Evolutionary conservation across 1,284 basidiomycete genomes (phyloP), one percentile per base, ranked within the genome.

Genomic region (Cutaneotrichosporon cutaneum): DNA sequence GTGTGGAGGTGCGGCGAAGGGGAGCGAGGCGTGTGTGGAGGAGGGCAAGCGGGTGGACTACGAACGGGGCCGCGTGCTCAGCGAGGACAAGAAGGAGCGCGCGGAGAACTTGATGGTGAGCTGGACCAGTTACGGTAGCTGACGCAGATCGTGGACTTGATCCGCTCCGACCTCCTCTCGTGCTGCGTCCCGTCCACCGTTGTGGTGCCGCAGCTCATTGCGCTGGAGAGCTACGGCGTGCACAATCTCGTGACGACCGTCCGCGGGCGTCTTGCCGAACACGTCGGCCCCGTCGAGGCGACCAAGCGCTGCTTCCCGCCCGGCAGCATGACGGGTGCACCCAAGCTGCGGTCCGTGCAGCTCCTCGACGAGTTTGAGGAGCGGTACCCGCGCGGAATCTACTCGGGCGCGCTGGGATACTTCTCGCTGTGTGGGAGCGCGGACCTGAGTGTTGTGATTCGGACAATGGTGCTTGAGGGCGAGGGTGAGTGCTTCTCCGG

Each of bases 201-300:
- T 6, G 76, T 83, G 6, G 93, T 97, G 2, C 89, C 87, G 56
- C 87, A 91, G 66, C 90, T 99, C 68, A 97, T 95, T 79, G 81
- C 81, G 1, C 86, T 98, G 9, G 95, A 99, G 76, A 90, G 92
- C 69, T 97, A 95, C 74, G 94, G 91, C 0, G 92, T 99, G 2
- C 97, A 94, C 86, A 93, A 96, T 77, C 86, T 98, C 52, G 95
- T 98, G 11, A 97, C 94, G 55, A 94, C 94, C 27, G 91, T 98
- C 52, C 86, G 90, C 70, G 94, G 93, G 22, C 81, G 70, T 26
- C 70, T 83, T 24, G 80, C 78, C 6, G 68, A 77, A 0, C 79
- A 78, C 21, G 78, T 83, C 9, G 81, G 82, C 13, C 72, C 79
- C 8, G 89, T 91, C 82, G 88, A 94, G 68, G 88, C 90, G 13